phyloP scores from a whole-genome alignment of 1,139 yeast species.

The Taphrina communis region DNA sequence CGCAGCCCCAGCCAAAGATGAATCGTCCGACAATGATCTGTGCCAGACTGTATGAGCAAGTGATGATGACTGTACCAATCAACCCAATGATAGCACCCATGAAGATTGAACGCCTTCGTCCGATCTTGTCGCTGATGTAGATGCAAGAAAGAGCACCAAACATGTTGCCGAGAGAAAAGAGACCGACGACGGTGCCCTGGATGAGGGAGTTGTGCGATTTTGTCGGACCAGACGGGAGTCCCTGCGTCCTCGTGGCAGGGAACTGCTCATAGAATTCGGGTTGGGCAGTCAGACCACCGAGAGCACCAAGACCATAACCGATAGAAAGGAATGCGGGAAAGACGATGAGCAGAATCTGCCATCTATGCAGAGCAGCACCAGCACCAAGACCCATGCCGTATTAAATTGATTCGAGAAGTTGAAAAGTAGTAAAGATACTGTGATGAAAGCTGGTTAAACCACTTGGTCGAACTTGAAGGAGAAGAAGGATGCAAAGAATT shows the following conservation, averaged over 20 bases:
- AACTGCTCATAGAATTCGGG: constrained; percentile 61
- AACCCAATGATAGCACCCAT: constrained; percentile 65
- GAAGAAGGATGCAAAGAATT: too few species aligned
- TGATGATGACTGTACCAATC: constrained; percentile 68
- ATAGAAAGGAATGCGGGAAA: constrained; percentile 47
- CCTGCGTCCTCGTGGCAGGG: constrained; percentile 40
- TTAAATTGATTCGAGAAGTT: too few species aligned
- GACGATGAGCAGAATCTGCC: constrained; percentile 32
- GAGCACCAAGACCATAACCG: constrained; percentile 82
- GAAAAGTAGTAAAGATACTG: too few species aligned
- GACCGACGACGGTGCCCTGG: constrained; percentile 71
- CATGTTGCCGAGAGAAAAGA: constrained; percentile 79
- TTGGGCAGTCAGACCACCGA: constrained; percentile 71
- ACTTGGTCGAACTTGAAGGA: too few species aligned
- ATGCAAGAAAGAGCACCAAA: constrained; percentile 69
- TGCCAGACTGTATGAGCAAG: constrained; percentile 65
- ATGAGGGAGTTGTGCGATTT: constrained; percentile 41
- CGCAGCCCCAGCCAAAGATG: constrained; percentile 79
- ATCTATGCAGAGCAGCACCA: constrained; percentile 22
- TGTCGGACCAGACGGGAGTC: constrained; percentile 23
- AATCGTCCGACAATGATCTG: constrained; percentile 78
- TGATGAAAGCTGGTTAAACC: too few species aligned
- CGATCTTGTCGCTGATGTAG: constrained; percentile 65
- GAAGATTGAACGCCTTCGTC: constrained; percentile 70
- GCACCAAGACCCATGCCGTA: constrained; percentile 21